phyloP scores from a whole-genome alignment of 345 rosid genomes.

The Pistacia vera region DNA sequence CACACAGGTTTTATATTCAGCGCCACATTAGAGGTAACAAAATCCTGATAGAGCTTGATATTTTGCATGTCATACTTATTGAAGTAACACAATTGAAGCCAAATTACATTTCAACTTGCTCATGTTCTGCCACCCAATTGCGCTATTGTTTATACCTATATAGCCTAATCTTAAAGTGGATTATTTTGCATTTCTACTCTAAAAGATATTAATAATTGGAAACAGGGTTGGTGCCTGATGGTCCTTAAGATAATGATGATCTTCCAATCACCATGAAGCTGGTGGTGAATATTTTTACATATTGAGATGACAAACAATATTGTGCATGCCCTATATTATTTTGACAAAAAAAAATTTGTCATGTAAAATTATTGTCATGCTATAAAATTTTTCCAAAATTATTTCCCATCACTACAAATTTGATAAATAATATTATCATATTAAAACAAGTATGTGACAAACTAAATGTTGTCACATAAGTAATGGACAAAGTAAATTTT shows the following conservation, averaged over 20 bases:
- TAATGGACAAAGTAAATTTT: too few species aligned
- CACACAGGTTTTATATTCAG: not conserved
- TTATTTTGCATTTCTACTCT: not conserved
- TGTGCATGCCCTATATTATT: too few species aligned
- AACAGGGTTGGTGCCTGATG: constrained; percentile 64
- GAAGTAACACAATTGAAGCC: not conserved
- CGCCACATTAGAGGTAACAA: not conserved
- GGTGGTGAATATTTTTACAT: too few species aligned
- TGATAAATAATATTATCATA: too few species aligned
- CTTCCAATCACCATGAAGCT: constrained; percentile 79
- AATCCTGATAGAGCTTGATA: not conserved
- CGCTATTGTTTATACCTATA: not conserved
- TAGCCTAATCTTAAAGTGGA: not conserved
- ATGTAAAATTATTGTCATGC: too few species aligned
- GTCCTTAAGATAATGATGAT: constrained; percentile 62
- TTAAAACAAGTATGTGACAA: too few species aligned
- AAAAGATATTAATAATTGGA: constrained; percentile 9
- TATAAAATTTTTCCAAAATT: too few species aligned
- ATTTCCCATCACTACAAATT: too few species aligned
- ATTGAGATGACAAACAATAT: too few species aligned
- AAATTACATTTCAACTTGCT: not conserved
- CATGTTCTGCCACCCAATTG: not conserved
- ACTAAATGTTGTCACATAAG: too few species aligned
- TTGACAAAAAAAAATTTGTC: too few species aligned
- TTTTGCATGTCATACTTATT: not conserved